Base-by-base conservation (phyloP, 2,329 filamentous ascomycete species). In the Epichloe gansuensis region DNA sequence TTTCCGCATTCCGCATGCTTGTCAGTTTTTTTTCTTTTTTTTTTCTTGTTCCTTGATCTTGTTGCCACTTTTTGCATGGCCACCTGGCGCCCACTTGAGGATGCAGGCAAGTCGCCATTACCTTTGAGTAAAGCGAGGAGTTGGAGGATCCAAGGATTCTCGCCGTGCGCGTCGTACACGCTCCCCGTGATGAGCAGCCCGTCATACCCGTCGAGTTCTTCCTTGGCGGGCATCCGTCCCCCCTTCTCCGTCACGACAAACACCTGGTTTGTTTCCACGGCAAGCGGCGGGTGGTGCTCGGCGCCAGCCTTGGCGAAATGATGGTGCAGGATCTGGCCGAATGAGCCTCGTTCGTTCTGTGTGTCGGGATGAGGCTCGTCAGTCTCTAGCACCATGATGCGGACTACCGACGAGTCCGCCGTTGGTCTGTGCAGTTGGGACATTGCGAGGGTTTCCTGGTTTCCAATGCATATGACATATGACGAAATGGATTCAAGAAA, bases 121-220 rank as follows among this genome's bases (percentile, higher is more conserved):
- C 73, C 61, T 61, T 66, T 67, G 8, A 81, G 64, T 11, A 80
- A 65, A 0, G 80, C 76, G 7, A 89, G 76, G 2, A 90, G 72
- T 52, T 81, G 81, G 44, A 84, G 60, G 50, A 90, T 88, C 87
- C 87, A 93, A 0, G 80, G 77, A 39, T 81, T 72, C 53, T 85
- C 72, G 42, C 84, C 85, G 60, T 84, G 87, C 0, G 86, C 80
- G 61, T 87, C 85, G 63, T 80, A 75, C 66, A 77, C 81, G 77
- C 71, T 73, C 3, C 87, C 87, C 1, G 83, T 85, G 49, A 91
- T 74, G 38, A 93, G 67, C n/a, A 93, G 69, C 1, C 82, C 87
- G 68, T 91, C 84, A 31, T 88, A 74, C 12, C 78, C 71, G 1
- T 84, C 77, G 39, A 81, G 73, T 5, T 78, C 75, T 2, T 71